Conservation (phyloP, 2,329 filamentous ascomycete genomes). For the Botryotinia globosa region DNA sequence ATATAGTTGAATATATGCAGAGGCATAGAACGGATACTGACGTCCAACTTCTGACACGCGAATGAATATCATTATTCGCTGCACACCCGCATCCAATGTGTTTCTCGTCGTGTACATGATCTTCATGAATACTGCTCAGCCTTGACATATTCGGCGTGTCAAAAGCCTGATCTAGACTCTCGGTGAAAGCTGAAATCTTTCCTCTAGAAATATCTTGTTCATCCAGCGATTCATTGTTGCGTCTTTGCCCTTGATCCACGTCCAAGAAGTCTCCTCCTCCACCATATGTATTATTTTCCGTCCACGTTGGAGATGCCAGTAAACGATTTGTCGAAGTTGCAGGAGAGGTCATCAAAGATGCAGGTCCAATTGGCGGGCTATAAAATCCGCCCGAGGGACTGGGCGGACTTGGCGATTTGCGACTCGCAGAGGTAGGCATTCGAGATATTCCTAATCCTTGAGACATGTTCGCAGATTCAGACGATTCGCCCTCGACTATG, state of each 20-base stretch:
- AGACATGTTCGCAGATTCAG: not conserved
- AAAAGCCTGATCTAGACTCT: slow-evolving; percentile 21
- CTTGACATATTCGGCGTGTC: slow-evolving; percentile 10
- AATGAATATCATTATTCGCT: slow-evolving; percentile 31
- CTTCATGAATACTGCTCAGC: not conserved
- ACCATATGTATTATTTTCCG: slow-evolving; percentile 8
- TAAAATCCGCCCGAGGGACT: slow-evolving; percentile 7
- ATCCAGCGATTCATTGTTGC: slow-evolving; percentile 3
- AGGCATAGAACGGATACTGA: slow-evolving; percentile 47
- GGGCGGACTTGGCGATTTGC: slow-evolving; percentile 13
- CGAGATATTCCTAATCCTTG: slow-evolving; percentile 17
- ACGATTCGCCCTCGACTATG: not conserved
- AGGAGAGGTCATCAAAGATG: not conserved
- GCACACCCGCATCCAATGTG: slow-evolving; percentile 26
- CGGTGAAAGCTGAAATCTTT: slow-evolving; percentile 23
- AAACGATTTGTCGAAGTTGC: slow-evolving; percentile 18
- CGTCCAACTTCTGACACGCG: slow-evolving; percentile 44
- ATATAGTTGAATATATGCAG: slow-evolving; percentile 60
- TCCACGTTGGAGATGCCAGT: slow-evolving; percentile 23
- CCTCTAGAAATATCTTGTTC: slow-evolving; percentile 21
- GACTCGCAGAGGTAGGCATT: slow-evolving; percentile 1
- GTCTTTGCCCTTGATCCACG: slow-evolving; percentile 5
- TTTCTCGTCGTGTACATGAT: slow-evolving; percentile 17
- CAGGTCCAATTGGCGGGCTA: slow-evolving; percentile 1
- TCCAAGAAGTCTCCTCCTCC: not conserved